Base-by-base conservation (phyloP, 768 basidiomycete genomes). In the Suillus tomentosus region DNA sequence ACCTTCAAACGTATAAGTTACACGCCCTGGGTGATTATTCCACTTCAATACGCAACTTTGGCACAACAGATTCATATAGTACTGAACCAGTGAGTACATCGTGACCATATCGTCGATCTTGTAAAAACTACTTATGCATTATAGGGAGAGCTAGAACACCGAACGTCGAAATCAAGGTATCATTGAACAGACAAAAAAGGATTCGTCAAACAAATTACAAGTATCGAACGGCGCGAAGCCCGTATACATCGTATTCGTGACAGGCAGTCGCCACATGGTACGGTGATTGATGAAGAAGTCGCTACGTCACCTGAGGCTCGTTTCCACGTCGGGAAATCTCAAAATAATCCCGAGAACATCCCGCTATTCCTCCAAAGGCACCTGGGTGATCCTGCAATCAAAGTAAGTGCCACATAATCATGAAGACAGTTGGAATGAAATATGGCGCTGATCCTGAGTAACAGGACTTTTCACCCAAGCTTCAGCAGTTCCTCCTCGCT, bases 1-100 rank as follows among this genome's bases (percentile, higher is more conserved):
- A 73, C 55, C 54, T 79, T 15, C 24, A 61, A 5, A 78, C 72
- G 0, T 72, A 71, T 63, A 80, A 80, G 66, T 11, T 72, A 11
- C 79, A 80, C 59, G 58, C 71, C 0, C 62, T 80, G 8, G 76
- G 76, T 0, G 71, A 80, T 62, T 79, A 79, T 64, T 56, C 50
- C 0, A 4, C 19, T 0, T 64, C 60, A 5, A 78, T 80, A 15
- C n/a, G 39, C 5, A n/a, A 24, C 5, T 70, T 68, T 31, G 77
- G 79, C 0, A 77, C 79, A 5, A 74, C 72, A 0, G 79, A 80
- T 37, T 72, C 69, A 0, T 79, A 74, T 60, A 66, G 69, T 5
- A 78, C 77, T 1, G 70, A 76, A 53, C 64, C 66, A 3, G 79
- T 80, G 62, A 2, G 74, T 36, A 36, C 34, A 36, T 36, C 34